Conservation (phyloP, 306 rosid genomes). For the Casuarina glauca region DNA sequence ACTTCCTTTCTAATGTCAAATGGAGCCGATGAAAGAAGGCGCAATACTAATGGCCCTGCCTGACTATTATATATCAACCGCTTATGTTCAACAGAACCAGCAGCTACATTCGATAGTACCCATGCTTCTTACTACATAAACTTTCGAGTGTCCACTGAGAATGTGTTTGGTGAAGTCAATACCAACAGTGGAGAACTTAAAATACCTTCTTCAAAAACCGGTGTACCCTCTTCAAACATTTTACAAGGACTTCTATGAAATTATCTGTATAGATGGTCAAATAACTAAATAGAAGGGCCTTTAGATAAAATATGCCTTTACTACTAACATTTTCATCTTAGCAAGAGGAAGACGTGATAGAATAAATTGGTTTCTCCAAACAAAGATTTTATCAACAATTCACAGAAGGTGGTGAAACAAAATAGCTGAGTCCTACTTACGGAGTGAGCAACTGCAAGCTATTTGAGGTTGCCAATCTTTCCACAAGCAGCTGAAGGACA, state of each 20-base stretch:
- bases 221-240: conserved; percentile 84
- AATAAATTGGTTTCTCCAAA: neutral
- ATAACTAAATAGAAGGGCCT: conserved; percentile 4
- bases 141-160: conserved; percentile 23
- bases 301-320: neutral
- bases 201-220: conserved; percentile 85
- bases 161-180: conserved; percentile 6
- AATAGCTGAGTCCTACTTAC: conserved; percentile 43
- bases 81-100: conserved; percentile 85
- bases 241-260: conserved; percentile 61
- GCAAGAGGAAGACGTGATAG: conserved; percentile 22
- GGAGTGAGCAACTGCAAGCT: conserved; percentile 87
- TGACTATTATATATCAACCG: conserved; percentile 70
- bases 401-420: conserved; percentile 2
- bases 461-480: conserved; percentile 72
- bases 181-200: conserved; percentile 14
- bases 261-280: conserved; percentile 53
- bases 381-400: neutral
- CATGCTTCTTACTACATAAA: conserved; percentile 84
- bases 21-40: conserved; percentile 71
- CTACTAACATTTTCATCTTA: conserved; percentile 14
- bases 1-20: conserved; percentile 89
- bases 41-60: conserved; percentile 59
- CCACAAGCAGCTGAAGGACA: conserved; percentile 74
- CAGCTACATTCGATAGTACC: conserved; percentile 90